phyloP scores from a whole-genome alignment of 139 green algal species.

The Asterochloris sp. region DNA sequence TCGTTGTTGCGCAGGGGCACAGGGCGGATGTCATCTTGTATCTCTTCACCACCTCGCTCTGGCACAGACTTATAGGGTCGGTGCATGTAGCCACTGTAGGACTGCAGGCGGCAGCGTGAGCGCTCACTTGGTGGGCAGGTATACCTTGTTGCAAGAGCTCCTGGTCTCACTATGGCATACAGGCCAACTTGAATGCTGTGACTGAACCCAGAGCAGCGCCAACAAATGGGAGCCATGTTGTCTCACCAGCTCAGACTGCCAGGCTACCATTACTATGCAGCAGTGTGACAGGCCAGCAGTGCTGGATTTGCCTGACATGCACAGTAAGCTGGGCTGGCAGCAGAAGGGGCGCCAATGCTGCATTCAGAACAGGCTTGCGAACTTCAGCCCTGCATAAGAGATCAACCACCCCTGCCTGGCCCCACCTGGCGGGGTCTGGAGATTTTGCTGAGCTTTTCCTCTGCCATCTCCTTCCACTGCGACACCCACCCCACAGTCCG shows the following conservation, averaged over 20 bases:
- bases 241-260: not conserved
- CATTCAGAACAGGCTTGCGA: not conserved
- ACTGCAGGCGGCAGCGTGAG: constrained; percentile 11
- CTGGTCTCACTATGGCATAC: not conserved
- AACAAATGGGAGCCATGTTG: not conserved
- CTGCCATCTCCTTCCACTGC: constrained; percentile 75
- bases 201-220: not conserved
- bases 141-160: not conserved
- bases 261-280: not conserved
- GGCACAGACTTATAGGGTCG: constrained; percentile 35
- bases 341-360: not conserved
- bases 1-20: not conserved
- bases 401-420: not conserved
- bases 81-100: constrained; percentile 45
- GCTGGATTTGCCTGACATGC: not conserved
- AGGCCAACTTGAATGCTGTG: not conserved
- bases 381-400: not conserved
- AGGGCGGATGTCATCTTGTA: not conserved
- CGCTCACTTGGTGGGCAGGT: not conserved
- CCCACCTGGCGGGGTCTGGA: constrained; percentile 54
- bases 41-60: constrained; percentile 15
- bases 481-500: constrained; percentile 67
- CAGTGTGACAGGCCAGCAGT: not conserved
- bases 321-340: not conserved
- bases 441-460: constrained; percentile 43